Conservation (phyloP, 352 stramenopile genomes). For the Aphanomyces invadans region DNA sequence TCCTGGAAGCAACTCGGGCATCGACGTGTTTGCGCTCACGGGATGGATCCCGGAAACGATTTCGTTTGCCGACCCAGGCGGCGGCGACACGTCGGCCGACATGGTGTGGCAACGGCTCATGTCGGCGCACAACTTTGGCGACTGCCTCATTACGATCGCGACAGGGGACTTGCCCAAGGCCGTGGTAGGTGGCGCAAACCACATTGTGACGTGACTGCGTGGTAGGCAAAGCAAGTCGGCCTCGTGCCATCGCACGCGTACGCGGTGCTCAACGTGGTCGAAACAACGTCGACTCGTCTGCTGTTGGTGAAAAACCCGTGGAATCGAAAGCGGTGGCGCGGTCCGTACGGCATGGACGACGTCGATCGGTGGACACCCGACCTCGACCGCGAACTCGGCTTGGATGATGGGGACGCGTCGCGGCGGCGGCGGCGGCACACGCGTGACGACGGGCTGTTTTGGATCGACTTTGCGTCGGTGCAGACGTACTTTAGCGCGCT, state of each 20-base stretch:
- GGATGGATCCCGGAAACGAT: conserved; percentile 97
- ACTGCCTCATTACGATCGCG: conserved; percentile 96
- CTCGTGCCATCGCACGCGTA: conserved; percentile 96
- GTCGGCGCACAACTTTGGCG: conserved; percentile 89
- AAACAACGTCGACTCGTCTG: conserved; percentile 82
- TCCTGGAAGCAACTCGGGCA: conserved; percentile 93
- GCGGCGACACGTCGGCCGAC: conserved; percentile 36
- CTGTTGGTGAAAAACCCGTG: conserved; percentile 97
- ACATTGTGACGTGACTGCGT: background rate
- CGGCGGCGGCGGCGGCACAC: background rate
- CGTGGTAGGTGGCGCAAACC: too few relatives aligned
- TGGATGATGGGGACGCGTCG: background rate
- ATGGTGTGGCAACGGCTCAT: conserved; percentile 87
- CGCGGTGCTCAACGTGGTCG: conserved; percentile 89
- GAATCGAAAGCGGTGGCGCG: conserved; percentile 78
- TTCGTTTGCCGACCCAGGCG: conserved; percentile 40
- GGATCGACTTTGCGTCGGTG: conserved; percentile 92
- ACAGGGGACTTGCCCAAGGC: conserved; percentile 76
- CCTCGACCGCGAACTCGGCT: background rate
- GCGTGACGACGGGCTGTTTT: conserved; percentile 92
- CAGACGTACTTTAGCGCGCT: conserved; percentile 89
- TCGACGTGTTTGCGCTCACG: conserved; percentile 97
- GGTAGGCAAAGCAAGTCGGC: conserved; percentile 65
- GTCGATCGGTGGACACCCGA: conserved; percentile 35
- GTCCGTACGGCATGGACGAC: conserved; percentile 72